These are phyloP conservation scores for Paramecium primaurelia DNA, from an alignment of 73 alveolate species.

Conservation along the genomic window DNA sequence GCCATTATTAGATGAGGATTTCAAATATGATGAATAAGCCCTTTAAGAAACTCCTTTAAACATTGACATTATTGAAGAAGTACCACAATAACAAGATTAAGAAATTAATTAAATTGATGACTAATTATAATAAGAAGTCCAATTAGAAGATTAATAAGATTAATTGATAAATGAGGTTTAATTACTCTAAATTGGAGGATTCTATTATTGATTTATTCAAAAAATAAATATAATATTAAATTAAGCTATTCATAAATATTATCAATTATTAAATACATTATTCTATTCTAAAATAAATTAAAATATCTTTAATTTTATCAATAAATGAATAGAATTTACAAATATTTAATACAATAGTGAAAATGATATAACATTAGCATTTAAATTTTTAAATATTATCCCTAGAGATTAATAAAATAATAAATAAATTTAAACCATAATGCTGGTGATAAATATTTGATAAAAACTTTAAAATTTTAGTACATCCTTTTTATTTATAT, in stretches of 20 bases:
- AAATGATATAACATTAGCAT: no score
- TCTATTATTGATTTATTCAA: slow-evolving; percentile 25
- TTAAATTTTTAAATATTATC: no score
- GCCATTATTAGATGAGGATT: slow-evolving; percentile 22
- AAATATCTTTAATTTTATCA: no score
- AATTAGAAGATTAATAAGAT: neutral
- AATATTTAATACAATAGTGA: no score
- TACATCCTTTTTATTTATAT: no score
- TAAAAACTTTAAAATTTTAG: no score
- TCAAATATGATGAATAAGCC: slow-evolving; percentile 4
- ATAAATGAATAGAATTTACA: no score
- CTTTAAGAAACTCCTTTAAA: neutral
- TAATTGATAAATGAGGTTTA: neutral
- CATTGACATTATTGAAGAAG: neutral
- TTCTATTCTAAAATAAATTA: neutral
- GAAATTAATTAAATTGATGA: neutral
- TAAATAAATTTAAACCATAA: no score
- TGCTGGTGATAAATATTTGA: no score
- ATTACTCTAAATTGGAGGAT: slow-evolving; percentile 15
- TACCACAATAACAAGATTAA: neutral
- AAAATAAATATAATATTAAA: neutral
- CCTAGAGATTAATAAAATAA: no score
- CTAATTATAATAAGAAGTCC: neutral
- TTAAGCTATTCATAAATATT: neutral
- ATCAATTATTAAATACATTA: neutral